Conservation (phyloP, 2,329 filamentous ascomycete species). For the Talaromyces sp. region DNA sequence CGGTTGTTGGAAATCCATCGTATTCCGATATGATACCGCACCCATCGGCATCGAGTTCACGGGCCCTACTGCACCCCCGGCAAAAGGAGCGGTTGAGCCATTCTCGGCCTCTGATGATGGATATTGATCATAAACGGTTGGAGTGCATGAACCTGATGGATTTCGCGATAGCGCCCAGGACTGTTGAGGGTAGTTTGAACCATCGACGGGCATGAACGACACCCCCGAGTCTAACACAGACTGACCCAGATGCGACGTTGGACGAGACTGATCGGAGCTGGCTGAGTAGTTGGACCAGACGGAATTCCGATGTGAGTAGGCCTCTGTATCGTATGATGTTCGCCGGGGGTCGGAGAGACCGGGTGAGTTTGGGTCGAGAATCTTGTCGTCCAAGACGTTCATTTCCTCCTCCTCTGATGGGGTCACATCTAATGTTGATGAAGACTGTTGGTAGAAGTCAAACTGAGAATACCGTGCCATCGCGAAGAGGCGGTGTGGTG, state of each 20-base stretch:
- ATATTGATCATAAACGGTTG: slow-evolving; percentile 71
- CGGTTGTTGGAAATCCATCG: slow-evolving; percentile 53
- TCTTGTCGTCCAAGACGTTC: slow-evolving; percentile 53
- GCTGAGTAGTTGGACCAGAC: slow-evolving; percentile 53
- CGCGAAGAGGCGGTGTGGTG: slow-evolving; percentile 30
- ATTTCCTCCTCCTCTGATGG: slow-evolving; percentile 56
- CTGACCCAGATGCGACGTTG: slow-evolving; percentile 47
- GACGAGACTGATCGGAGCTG: slow-evolving; percentile 47
- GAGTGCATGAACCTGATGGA: slow-evolving; percentile 72
- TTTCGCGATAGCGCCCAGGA: slow-evolving; percentile 65
- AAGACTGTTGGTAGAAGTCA: slow-evolving; percentile 48
- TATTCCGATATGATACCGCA: slow-evolving; percentile 48
- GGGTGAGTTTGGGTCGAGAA: slow-evolving; percentile 53
- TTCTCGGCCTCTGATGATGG: slow-evolving; percentile 55
- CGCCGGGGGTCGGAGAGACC: slow-evolving; percentile 53
- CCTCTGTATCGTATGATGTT: slow-evolving; percentile 51
- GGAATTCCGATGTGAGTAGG: slow-evolving; percentile 56
- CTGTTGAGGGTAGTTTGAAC: slow-evolving; percentile 48
- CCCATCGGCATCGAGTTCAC: slow-evolving; percentile 43
- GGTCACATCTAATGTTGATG: slow-evolving; percentile 45
- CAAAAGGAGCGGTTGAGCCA: slow-evolving; percentile 45
- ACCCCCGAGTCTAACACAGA: slow-evolving; percentile 55
- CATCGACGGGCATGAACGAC: slow-evolving; percentile 67
- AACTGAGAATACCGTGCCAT: slow-evolving; percentile 51
- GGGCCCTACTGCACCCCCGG: slow-evolving; percentile 46